Evolutionary conservation across 2,329 filamentous ascomycete genomes (phyloP), one percentile per base, ranked within the genome.

Genomic region (Neofusicoccum kwambonambiense): DNA sequence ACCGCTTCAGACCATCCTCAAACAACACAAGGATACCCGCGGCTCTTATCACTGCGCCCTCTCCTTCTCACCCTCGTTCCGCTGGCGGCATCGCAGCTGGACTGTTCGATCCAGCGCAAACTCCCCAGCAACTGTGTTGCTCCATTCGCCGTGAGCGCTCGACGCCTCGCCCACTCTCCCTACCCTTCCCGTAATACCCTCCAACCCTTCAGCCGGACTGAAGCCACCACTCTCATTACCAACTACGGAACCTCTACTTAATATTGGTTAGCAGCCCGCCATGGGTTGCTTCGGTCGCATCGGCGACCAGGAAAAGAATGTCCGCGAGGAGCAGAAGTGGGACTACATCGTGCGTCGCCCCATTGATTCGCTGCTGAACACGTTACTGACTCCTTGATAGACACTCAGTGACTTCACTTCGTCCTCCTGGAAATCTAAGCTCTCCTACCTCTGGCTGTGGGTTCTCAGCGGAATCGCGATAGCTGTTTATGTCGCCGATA

Each of bases 371-470:
- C n/a, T 9, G 17, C 41, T 41, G 37, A 11, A 34, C 35, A 11
- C 8, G 31, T 8, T n/a, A 58, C 73, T 77, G 62, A 77, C 67
- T 13, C 31, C 34, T 9, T 31, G 8, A 27, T 64, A 80, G 78
- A 83, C 76, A n/a, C 76, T 83, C 34, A 76, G 74, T 62, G 94
- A 98, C 78, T 98, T 97, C 84, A 92, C 90, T 75, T 89, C 91
- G 2, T 88, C 86, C 35, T 94, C 91, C 13, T 93, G 90, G 76
- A 88, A 90, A 69, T 86, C 90, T 0, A 84, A 86, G 8, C 84
- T 96, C 69, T 93, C 93, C 66, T 98, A 97, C 77, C 86, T 82
- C 72, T 95, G 93, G 79, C 85, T 98, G 60, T 95, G 89, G 86
- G 83, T 95, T 65, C 90, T 92, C 70, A 84, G 94, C 50, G 64